A percentile compares a stretch with the other conserved stretches of the same genome.
phyloP scores from a whole-genome alignment of 257 asterid species.

The Echites panduratus region DNA sequence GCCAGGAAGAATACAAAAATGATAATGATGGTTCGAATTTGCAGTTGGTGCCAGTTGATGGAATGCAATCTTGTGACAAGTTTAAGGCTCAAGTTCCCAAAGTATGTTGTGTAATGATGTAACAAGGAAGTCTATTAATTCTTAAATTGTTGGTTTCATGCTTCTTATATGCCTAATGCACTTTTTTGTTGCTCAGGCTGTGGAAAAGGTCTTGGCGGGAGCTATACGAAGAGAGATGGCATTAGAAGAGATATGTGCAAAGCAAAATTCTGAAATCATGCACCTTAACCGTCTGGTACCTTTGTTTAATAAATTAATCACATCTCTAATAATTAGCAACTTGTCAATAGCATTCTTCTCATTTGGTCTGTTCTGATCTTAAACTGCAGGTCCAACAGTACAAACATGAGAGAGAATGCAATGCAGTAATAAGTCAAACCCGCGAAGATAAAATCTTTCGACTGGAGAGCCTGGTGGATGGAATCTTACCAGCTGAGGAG shows the following conservation, averaged over 20 bases:
- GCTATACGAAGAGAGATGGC: conserved; percentile 99
- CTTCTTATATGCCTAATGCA: conserved; percentile 23
- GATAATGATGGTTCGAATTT: conserved; percentile 44
- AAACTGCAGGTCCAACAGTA: conserved; percentile 78
- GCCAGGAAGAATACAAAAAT: conserved; percentile 31
- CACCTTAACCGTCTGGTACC: conserved; percentile 89
- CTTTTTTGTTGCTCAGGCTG: conserved; percentile 57
- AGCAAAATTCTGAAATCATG: conserved; percentile 73
- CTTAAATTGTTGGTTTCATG: conserved; percentile 11
- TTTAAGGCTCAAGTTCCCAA: conserved; percentile 69
- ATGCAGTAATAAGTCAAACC: conserved; percentile 73
- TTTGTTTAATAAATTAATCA: not conserved
- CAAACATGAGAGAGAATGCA: conserved; percentile 97
- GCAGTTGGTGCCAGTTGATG: conserved; percentile 82
- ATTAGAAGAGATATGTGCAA: conserved; percentile 75
- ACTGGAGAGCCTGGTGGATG: conserved; percentile 96
- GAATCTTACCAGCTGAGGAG: conserved; percentile 75
- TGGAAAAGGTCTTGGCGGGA: conserved; percentile 93
- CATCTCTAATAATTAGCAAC: not conserved
- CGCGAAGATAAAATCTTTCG: conserved; percentile 94
- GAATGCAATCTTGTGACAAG: conserved; percentile 38
- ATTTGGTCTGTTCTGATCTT: conserved; percentile 14
- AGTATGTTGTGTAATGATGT: conserved; percentile 41
- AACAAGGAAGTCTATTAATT: conserved; percentile 12
- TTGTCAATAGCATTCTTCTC: conserved; percentile 6